Evolutionary conservation across 2,329 filamentous ascomycete species (phyloP).

Genomic region (Zymoseptoria pseudotritici): DNA sequence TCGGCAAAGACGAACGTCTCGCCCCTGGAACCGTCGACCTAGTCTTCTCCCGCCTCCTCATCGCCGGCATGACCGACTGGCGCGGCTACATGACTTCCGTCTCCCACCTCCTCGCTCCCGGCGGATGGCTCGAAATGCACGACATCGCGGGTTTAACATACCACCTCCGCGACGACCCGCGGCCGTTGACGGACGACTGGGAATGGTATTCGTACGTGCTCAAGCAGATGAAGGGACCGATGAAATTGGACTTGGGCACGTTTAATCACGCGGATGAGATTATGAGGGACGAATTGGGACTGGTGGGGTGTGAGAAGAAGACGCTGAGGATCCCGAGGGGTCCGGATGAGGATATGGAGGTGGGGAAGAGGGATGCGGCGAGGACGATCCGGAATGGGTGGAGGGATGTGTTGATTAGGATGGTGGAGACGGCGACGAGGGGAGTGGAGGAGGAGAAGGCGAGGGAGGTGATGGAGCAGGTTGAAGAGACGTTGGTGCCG

Average conservation of each 20-base stretch:
- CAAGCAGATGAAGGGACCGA: neutral
- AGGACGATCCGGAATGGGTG: neutral
- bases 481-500: neutral
- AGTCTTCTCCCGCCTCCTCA: slow-evolving; percentile 16
- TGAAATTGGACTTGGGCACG: neutral
- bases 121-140: slow-evolving; percentile 19
- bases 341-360: neutral
- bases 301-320: neutral
- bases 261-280: neutral
- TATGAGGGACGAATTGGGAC: neutral
- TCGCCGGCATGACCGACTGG: slow-evolving; percentile 18
- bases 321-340: neutral
- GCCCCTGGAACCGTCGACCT: slow-evolving; percentile 10
- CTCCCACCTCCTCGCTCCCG: slow-evolving; percentile 13
- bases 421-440: neutral
- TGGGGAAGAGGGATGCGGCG: neutral
- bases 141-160: slow-evolving; percentile 1
- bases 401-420: neutral
- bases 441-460: neutral
- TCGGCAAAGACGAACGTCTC: neutral
- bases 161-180: neutral
- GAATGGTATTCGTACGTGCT: neutral
- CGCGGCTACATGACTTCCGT: slow-evolving; percentile 10
- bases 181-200: neutral
- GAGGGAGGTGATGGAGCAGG: neutral